Evolutionary conservation across 495 filamentous ascomycete genomes (phyloP), one percentile per base, ranked within the genome.

Genomic region (Tuber brumale): DNA sequence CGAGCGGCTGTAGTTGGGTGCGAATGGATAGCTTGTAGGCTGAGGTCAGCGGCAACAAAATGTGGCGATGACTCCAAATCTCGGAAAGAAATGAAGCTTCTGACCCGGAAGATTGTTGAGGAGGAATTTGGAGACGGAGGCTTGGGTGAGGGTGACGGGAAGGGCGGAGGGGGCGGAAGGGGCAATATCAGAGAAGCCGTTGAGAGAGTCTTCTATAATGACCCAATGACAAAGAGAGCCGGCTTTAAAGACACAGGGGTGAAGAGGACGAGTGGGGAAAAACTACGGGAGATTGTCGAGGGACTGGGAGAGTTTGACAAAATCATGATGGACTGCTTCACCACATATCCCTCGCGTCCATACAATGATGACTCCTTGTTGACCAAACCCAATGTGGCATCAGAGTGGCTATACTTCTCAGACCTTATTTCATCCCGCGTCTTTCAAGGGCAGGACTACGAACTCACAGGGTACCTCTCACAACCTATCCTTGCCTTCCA

Each of bases 321-420:
- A 57, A 93, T 97, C 79, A 86, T 95, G 74, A 90, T 91, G 70
- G 91, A 93, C 73, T 92, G 94, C 82, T 97, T 97, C 83, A 85
- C 90, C 46, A 87, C 91, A 77, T 99, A 97, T 82, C 93, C 94
- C 12, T 89, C 89, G 72, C 92, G 93, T 72, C 89, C 93, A 43
- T 98, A 91, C 84, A 94, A 97, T 85, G 95, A 99, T 83, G 95
- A 98, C 83, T 93, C 90, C 0, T 91, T 92, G 82, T 88, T 99
- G 44, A 91, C 92, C 16, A 99, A 99, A 81, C 95, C 95, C 0
- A 90, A 91, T 79, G 83, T 87, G 2, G 95, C 94, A 0, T 95
- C 94, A 82, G 94, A 97, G 77, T 98, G 95, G 95, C 89, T 99
- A 74, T 88, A 94, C 84, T 98, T 99, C 84, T 92, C 97, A 82